Conservation (phyloP, 306 rosid genomes). For the Prunus kanzakura region DNA sequence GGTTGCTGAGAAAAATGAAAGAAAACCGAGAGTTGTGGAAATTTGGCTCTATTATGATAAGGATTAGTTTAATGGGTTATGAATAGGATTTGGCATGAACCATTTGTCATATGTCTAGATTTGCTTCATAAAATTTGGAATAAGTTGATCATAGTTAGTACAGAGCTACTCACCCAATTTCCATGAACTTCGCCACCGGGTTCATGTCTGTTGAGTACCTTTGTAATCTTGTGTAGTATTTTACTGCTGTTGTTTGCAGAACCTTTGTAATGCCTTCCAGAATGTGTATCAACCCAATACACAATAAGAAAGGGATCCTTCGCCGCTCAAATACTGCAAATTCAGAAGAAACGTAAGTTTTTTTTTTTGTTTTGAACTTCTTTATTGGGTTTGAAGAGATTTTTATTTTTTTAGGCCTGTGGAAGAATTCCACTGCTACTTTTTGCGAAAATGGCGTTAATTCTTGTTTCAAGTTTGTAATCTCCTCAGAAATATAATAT, state of each 20-base stretch:
- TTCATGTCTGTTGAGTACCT: background rate
- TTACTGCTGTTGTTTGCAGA: conserved; percentile 48
- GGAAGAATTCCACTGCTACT: background rate
- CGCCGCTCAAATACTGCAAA: conserved; percentile 44
- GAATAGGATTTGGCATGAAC: background rate
- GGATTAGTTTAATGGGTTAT: background rate
- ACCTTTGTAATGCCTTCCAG: conserved; percentile 91
- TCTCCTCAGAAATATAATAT: too few species aligned
- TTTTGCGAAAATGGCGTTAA: too few species aligned
- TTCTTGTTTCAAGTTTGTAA: too few species aligned
- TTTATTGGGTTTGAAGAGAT: conserved; percentile 8
- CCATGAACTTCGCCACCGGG: background rate
- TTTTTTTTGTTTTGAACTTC: background rate
- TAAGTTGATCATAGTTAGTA: background rate
- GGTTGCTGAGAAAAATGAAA: conserved; percentile 8
- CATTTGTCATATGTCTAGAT: background rate
- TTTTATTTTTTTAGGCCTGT: background rate
- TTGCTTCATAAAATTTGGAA: background rate
- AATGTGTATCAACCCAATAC: conserved; percentile 92
- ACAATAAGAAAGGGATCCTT: conserved; percentile 86
- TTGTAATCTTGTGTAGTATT: background rate
- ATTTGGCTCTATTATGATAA: background rate
- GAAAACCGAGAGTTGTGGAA: background rate
- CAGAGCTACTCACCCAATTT: background rate
- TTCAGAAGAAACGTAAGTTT: conserved; percentile 61